Evolutionary conservation across 306 rosid species (phyloP), one percentile per base, ranked within the genome.

Genomic region (Medicago arabica): DNA sequence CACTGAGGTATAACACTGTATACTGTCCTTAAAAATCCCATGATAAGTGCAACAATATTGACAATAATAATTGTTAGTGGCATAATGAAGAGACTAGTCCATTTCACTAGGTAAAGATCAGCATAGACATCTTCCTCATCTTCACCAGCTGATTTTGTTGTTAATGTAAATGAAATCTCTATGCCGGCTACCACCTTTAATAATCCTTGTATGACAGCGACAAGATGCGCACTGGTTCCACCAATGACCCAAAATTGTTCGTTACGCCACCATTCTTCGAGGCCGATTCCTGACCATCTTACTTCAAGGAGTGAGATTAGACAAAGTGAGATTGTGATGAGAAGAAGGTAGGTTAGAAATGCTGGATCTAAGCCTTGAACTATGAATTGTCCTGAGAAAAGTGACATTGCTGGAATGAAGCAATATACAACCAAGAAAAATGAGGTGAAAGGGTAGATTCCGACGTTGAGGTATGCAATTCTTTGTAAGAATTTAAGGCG

Each of bases 161-260:
- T 90, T 15, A 92, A 75, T 12, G 89, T 92, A 69, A 92, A 92
- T 15, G 88, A 83, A 49, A 92, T 92, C 47, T 90, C 96, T 8
- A 92, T 78, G 1, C 97, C 97, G 0, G 93, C 92, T 36, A 92
- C 4, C 28, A 88, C 85, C 72, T 92, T 92, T 21, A 92, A 70
- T 44, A 92, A 80, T 2, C 97, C 96, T 75, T 92, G 97, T 16
- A 90, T 7, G 15, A 90, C 97, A 6, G 96, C 97, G 1, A 75
- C 91, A 64, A 90, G 92, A 86, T 92, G 97, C 16, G 97, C 89
- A 61, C 97, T 92, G 1, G 96, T 87, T 21, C 97, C 97, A 14
- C 96, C 97, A 18, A 92, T 92, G 64, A 85, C 86, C 97, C 96
- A 90, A 76, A 92, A 92, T 57, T 92, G 97, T 71, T 92, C 96